Evolutionary conservation across 2,329 filamentous ascomycete species (phyloP).

Genomic region (Didymella keratinophila): DNA sequence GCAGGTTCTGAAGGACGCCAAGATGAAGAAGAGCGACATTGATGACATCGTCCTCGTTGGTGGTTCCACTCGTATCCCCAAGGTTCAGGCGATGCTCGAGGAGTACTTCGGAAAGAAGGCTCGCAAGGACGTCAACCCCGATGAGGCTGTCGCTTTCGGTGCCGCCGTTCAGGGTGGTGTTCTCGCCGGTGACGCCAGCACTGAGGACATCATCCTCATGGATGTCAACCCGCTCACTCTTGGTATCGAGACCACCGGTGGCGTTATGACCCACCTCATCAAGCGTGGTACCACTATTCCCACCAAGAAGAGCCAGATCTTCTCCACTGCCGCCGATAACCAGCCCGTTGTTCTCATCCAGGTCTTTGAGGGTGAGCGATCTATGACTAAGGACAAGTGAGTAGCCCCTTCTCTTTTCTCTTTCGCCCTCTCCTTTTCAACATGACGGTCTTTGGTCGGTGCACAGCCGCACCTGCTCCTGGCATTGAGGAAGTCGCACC

Average conservation of each 20-base stretch:
- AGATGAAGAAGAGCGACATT: slow-evolving; percentile 93
- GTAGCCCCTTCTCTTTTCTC: too few species aligned
- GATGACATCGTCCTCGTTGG: slow-evolving; percentile 97
- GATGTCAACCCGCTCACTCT: slow-evolving; percentile 96
- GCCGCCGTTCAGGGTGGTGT: slow-evolving; percentile 97
- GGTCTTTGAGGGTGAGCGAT: slow-evolving; percentile 92
- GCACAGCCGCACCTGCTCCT: too few species aligned
- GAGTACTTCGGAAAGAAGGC: slow-evolving; percentile 99
- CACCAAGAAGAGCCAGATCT: slow-evolving; percentile 97
- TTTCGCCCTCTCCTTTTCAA: too few species aligned
- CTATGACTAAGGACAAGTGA: slow-evolving; percentile 84
- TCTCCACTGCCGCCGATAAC: slow-evolving; percentile 96
- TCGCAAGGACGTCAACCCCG: slow-evolving; percentile 99
- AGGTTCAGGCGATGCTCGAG: slow-evolving; percentile 93
- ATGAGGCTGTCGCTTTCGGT: slow-evolving; percentile 98
- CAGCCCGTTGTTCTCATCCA: slow-evolving; percentile 95
- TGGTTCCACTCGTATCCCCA: slow-evolving; percentile 99
- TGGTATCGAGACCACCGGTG: slow-evolving; percentile 96
- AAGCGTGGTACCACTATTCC: slow-evolving; percentile 93
- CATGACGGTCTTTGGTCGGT: too few species aligned
- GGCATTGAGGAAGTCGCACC: too few species aligned
- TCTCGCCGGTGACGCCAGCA: slow-evolving; percentile 85
- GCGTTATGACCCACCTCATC: slow-evolving; percentile 97
- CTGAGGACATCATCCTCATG: slow-evolving; percentile 86
- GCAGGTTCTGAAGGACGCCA: slow-evolving; percentile 97